Evolutionary conservation across 164 flowering plant species (phyloP).

Genomic region (Piper betle): DNA sequence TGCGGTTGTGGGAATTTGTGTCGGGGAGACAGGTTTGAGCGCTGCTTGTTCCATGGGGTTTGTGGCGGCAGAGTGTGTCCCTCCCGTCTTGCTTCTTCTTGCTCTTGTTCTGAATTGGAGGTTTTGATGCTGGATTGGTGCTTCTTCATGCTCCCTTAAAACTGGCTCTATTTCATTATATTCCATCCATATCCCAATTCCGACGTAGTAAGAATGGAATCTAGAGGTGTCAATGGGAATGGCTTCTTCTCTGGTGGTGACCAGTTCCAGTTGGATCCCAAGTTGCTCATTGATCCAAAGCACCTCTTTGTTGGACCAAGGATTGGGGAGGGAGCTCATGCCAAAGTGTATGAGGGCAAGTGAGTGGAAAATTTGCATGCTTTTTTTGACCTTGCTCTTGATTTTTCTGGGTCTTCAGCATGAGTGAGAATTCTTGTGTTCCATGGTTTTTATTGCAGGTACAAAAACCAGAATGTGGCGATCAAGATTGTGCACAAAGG

Average conservation of each 20-base stretch:
- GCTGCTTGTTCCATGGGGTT: slow-evolving; percentile 4
- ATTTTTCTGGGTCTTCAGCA: not conserved
- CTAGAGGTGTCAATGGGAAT: slow-evolving; percentile 11
- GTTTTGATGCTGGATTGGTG: not conserved
- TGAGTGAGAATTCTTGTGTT: not conserved
- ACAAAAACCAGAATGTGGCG: slow-evolving; percentile 80
- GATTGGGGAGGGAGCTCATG: slow-evolving; percentile 96
- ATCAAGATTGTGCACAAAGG: slow-evolving; percentile 79
- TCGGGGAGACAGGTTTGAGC: slow-evolving; percentile 17
- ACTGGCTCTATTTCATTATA: slow-evolving; percentile 9
- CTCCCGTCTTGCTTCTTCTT: slow-evolving; percentile 3
- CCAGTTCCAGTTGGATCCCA: slow-evolving; percentile 44
- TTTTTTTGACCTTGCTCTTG: not conserved
- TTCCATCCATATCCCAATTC: slow-evolving; percentile 9
- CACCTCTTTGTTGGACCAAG: slow-evolving; percentile 85
- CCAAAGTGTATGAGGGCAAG: slow-evolving; percentile 97
- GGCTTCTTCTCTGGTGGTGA: slow-evolving; percentile 22
- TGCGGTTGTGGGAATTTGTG: slow-evolving; percentile 13
- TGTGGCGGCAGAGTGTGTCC: slow-evolving; percentile 12
- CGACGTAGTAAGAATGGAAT: slow-evolving; percentile 19
- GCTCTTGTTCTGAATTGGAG: not conserved
- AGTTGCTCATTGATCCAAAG: slow-evolving; percentile 84
- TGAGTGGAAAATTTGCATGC: slow-evolving; percentile 28
- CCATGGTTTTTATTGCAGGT: slow-evolving; percentile 25
- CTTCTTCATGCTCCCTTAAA: slow-evolving; percentile 6